These are phyloP conservation scores for Trichoderma brevicompactum DNA, from an alignment of 2,329 filamentous ascomycete species.

Conservation along the genomic window DNA sequence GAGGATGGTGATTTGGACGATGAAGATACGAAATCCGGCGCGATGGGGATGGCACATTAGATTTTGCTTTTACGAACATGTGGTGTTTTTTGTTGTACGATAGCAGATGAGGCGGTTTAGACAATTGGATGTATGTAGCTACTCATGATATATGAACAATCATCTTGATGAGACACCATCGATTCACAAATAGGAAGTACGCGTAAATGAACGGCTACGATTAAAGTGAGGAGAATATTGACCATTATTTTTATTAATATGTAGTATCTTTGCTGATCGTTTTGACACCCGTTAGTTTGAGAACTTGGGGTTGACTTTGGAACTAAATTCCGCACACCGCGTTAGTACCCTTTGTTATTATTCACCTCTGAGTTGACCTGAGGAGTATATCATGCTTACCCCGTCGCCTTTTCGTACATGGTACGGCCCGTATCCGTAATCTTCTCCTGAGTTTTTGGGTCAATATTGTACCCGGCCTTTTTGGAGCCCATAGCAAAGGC, in stretches of 20 bases:
- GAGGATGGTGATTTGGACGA: slow-evolving; percentile 37
- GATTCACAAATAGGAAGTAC: not conserved
- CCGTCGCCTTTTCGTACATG: slow-evolving; percentile 45
- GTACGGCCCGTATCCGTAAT: slow-evolving; percentile 44
- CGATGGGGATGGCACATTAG: slow-evolving; percentile 30
- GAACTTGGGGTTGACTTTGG: slow-evolving; percentile 18
- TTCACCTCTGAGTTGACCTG: not conserved
- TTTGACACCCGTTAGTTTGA: slow-evolving; percentile 16
- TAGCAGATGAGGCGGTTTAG: not conserved
- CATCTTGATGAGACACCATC: not conserved
- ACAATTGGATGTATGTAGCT: not conserved
- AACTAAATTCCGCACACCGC: not conserved
- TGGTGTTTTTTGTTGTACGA: not conserved
- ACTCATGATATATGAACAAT: not conserved
- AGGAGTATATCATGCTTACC: slow-evolving; percentile 38
- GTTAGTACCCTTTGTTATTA: not conserved
- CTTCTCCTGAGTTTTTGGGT: slow-evolving; percentile 45
- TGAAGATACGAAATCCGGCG: slow-evolving; percentile 36
- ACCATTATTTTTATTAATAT: not conserved
- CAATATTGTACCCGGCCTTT: slow-evolving; percentile 44
- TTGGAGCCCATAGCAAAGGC: slow-evolving; percentile 40
- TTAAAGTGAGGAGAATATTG: not conserved
- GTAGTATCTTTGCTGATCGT: not conserved
- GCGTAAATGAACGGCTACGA: not conserved
- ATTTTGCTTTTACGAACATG: not conserved